Base-by-base conservation (phyloP, 2,329 filamentous ascomycete species). In the Leptographium galeiforme region DNA sequence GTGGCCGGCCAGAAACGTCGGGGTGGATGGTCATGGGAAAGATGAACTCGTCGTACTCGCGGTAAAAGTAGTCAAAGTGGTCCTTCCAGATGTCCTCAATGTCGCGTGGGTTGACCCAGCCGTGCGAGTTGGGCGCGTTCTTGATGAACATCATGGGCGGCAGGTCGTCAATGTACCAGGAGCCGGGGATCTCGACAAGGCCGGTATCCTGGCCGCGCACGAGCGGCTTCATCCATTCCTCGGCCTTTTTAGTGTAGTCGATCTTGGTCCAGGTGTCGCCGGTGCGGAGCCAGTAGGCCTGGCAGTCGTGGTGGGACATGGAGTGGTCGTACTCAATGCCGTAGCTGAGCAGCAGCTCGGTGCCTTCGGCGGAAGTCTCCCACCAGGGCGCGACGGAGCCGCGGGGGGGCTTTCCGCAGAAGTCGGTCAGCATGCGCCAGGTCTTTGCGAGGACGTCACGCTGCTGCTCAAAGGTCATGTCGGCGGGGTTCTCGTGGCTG, bases 11-110 rank as follows among this genome's bases (percentile, higher is more conserved):
- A 4, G 77, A 82, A 0, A 85, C 81, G 56, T 89, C 85, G 0
- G 85, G 85, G 64, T 89, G 85, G 39, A 88, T 83, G 0, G 85
- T 89, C 66, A 89, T 84, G 0, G 85, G 84, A 60, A 89, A 88
- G 51, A 87, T 77, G 57, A 88, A 88, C 59, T 86, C 82, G 59
- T 89, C 84, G 57, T 87, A 84, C 64, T 89, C 83, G 33, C 84
- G 72, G 63, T 89, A 89, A 61, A 85, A 87, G 66, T 87, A 88
- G 60, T 83, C 76, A 55, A 85, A 85, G 57, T 84, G 79, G 56
- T 84, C 79, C 48, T 75, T 68, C 81, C 80, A 84, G 38, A 84
- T 73, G 38, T 81, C 78, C 60, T 85, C 79, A 4, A 78, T 70
- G 55, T 76, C 75, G 52, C 73, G 65, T 0, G 77, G 72, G 53